A percentile compares a stretch with the other conserved stretches of the same genome.
Conservation (phyloP, 2,329 filamentous ascomycete species). For the Clarireedia homoeocarpa region DNA sequence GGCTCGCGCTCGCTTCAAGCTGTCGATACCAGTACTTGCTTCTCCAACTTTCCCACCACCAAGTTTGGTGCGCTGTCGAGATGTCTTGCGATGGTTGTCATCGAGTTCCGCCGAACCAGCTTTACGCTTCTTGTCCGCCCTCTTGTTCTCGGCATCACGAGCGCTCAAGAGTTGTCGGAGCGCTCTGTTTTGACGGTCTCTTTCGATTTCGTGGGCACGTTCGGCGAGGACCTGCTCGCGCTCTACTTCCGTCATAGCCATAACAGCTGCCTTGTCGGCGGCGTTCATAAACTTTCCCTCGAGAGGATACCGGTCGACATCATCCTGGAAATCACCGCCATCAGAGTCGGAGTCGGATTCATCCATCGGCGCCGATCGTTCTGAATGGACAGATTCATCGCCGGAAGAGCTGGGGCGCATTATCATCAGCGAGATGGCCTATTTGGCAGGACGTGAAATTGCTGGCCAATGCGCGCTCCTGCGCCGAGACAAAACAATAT, state of each 20-base stretch:
- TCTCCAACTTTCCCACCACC: conserved; percentile 60
- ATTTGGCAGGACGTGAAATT: not conserved
- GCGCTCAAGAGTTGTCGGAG: conserved; percentile 68
- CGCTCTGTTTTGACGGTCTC: conserved; percentile 72
- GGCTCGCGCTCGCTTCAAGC: conserved; percentile 50
- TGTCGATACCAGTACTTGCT: conserved; percentile 65
- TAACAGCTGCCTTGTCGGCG: conserved; percentile 69
- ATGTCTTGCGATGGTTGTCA: conserved; percentile 66
- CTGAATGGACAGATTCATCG: conserved; percentile 63
- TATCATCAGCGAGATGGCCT: not conserved
- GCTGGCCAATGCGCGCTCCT: not conserved
- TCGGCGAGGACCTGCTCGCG: conserved; percentile 86
- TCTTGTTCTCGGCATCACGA: conserved; percentile 55
- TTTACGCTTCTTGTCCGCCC: conserved; percentile 61
- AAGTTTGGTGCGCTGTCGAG: conserved; percentile 60
- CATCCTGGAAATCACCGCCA: conserved; percentile 40
- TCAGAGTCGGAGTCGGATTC: conserved; percentile 77
- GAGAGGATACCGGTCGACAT: conserved; percentile 68
- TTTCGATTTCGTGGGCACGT: conserved; percentile 74
- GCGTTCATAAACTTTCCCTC: conserved; percentile 77
- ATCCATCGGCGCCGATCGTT: conserved; percentile 81
- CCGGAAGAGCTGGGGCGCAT: conserved; percentile 53
- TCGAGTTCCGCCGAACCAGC: conserved; percentile 72
- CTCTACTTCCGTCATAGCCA: conserved; percentile 81
- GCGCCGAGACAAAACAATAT: not conserved